phyloP scores from a whole-genome alignment of 306 rosid species.

The Canavalia ensiformis region DNA sequence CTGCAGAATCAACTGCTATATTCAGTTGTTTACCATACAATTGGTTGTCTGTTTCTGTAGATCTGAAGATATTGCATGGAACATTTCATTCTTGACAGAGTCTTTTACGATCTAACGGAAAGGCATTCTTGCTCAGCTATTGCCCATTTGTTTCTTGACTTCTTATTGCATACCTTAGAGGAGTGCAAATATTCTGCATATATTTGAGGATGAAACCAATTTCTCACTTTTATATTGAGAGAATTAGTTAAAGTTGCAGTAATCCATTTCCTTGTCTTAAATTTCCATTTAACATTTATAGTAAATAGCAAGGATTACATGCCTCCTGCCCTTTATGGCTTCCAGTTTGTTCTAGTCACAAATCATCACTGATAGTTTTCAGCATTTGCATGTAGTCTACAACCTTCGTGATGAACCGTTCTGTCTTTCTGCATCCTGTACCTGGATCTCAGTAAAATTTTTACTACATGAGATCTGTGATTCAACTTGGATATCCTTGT shows the following conservation, averaged over 20 bases:
- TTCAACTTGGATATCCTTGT: constrained; percentile 16
- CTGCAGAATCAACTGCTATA: not conserved
- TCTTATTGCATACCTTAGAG: not conserved
- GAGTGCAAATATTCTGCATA: not conserved
- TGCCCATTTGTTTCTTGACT: not conserved
- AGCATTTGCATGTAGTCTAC: not conserved
- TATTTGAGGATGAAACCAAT: not conserved
- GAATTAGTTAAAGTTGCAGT: not conserved
- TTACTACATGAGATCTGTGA: constrained; percentile 4
- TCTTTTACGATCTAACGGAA: not conserved
- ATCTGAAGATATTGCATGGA: constrained; percentile 20
- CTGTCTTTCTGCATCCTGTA: constrained; percentile 30
- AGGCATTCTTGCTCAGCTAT: not conserved
- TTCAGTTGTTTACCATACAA: constrained; percentile 17
- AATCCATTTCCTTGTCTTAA: not conserved
- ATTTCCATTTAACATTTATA: not conserved
- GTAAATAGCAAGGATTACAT: too few species aligned
- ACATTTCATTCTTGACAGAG: not conserved
- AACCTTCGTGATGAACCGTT: not conserved
- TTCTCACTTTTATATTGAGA: not conserved
- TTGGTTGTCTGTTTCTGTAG: not conserved
- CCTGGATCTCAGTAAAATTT: constrained; percentile 8
- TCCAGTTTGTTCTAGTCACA: not conserved
- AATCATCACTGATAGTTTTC: not conserved
- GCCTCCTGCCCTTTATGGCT: not conserved